Percentiles rank a stretch among this genome's conserved stretches.
Evolutionary conservation across 192 early-diverging fungal species (phyloP).

Genomic region (Spizellomyces sp.): DNA sequence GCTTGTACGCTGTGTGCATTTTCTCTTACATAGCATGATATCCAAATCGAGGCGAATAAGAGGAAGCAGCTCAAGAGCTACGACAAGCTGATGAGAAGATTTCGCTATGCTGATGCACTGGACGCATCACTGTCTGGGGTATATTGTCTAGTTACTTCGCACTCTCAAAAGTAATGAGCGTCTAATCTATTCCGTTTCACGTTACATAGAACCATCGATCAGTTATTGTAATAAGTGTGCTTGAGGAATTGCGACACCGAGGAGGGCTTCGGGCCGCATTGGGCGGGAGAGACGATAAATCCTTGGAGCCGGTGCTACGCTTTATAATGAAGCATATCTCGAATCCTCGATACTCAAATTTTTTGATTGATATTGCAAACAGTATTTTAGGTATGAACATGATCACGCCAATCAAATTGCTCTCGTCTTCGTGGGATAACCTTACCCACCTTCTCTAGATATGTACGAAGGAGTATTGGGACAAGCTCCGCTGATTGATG

Average conservation of each 20-base stretch:
- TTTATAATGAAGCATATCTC: conserved; percentile 83
- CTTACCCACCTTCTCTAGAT: conserved; percentile 45
- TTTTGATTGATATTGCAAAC: conserved; percentile 80
- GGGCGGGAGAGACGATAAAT: conserved; percentile 83
- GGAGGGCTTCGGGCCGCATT: conserved; percentile 74
- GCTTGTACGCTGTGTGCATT: too few relatives aligned
- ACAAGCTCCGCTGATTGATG: conserved; percentile 80
- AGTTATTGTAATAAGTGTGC: conserved; percentile 70
- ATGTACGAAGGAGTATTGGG: conserved; percentile 81
- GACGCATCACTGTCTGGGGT: conserved; percentile 78
- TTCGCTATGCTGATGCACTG: conserved; percentile 87
- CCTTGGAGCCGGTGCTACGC: conserved; percentile 78
- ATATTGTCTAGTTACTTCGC: conserved; percentile 20
- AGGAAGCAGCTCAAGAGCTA: conserved; percentile 70
- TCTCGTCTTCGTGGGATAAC: background rate
- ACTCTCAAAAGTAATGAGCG: too few relatives aligned
- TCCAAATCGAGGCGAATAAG: conserved; percentile 72
- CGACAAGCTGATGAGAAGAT: conserved; percentile 80
- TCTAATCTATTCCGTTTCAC: too few relatives aligned
- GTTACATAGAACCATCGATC: conserved; percentile 12
- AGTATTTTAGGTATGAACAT: conserved; percentile 66
- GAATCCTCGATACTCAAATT: conserved; percentile 74
- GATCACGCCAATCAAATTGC: background rate
- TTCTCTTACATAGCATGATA: conserved; percentile 54
- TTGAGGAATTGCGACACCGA: conserved; percentile 90